A percentile compares a stretch with the other conserved stretches of the same genome.
Conservation (phyloP, 495 filamentous ascomycete genomes). For the Rhizodiscina lignyota region DNA sequence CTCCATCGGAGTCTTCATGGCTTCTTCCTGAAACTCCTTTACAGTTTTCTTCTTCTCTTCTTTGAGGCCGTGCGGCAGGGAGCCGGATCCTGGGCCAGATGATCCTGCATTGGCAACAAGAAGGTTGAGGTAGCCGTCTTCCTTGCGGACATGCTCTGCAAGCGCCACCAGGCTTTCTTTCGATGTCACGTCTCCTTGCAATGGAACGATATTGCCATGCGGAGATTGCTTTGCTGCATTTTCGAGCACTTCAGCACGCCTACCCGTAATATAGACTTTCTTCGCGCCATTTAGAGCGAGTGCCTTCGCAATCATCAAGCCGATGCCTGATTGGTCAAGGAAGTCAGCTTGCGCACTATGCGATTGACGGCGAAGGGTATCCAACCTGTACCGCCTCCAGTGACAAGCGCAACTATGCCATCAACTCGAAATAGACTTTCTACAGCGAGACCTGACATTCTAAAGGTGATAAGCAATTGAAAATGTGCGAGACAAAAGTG, state of each 20-base stretch:
- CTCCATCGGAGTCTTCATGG: slow-evolving; percentile 33
- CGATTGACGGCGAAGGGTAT: neutral
- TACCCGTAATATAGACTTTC: slow-evolving; percentile 53
- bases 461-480: too few relatives aligned
- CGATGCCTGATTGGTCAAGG: slow-evolving; percentile 35
- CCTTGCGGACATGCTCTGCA: slow-evolving; percentile 32
- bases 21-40: slow-evolving; percentile 33
- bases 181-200: slow-evolving; percentile 50
- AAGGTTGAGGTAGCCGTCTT: slow-evolving; percentile 43
- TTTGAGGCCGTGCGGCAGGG: slow-evolving; percentile 16
- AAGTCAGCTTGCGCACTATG: too few relatives aligned
- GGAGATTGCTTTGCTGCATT: slow-evolving; percentile 18
- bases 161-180: slow-evolving; percentile 38
- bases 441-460: too few relatives aligned
- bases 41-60: too few relatives aligned
- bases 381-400: neutral
- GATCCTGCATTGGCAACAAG: slow-evolving; percentile 53
- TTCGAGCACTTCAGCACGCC: slow-evolving; percentile 32
- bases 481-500: too few relatives aligned
- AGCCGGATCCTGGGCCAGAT: slow-evolving; percentile 31
- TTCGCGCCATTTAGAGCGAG: slow-evolving; percentile 45
- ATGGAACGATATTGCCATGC: slow-evolving; percentile 33
- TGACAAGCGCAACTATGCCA: neutral
- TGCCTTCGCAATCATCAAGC: slow-evolving; percentile 45
- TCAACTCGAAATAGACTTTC: neutral